Base-by-base conservation (phyloP, 2,329 filamentous ascomycete species). In the Grosmannia serpens region DNA sequence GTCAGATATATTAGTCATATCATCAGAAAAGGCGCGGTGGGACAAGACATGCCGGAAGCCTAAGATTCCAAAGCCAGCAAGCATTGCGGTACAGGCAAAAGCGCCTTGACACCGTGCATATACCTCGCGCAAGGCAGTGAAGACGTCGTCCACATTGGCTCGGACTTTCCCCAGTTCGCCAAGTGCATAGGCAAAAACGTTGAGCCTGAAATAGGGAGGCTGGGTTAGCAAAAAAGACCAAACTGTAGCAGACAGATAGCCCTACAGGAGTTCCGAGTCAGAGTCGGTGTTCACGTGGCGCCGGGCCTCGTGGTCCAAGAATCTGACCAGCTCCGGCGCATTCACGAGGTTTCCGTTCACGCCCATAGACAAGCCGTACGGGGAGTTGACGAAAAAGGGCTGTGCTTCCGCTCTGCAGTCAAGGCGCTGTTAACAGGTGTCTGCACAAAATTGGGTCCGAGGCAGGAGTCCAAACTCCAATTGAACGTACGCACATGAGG, bases 271-370 rank as follows among this genome's bases (percentile, higher is more conserved):
- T 74, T 95, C 91, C 65, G 86, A 90, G 73, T 95, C 90, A 59
- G 86, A 91, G 67, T 95, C 89, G 31, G 90, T 91, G 73, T 95
- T 96, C 76, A 94, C 88, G 70, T 95, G 90, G 64, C 89, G 82
- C 68, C 89, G 89, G 9, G 88, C 89, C 64, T 88, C 87, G 63
- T 85, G 76, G 67, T 95, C 89, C 54, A 95, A 77, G 68, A 85
- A 89, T 61, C 77, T 73, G 69, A 82, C 83, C 53, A 95, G 76
- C 56, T 88, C 84, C 2, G 79, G 78, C 6, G 86, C 83, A 68
- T 95, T 81, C 75, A 95, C 88, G 53, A 96, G 77, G 73, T 96
- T 96, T 61, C 91, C 91, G 68, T 96, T 96, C 73, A 94, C 86
- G 26, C 86, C 82, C 69, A 94, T 81, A 67, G 81, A 88, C 65